A percentile compares a stretch with the other conserved stretches of the same genome.
phyloP scores from a whole-genome alignment of 441 rosid genomes.

The Erodium chrysanthum region DNA sequence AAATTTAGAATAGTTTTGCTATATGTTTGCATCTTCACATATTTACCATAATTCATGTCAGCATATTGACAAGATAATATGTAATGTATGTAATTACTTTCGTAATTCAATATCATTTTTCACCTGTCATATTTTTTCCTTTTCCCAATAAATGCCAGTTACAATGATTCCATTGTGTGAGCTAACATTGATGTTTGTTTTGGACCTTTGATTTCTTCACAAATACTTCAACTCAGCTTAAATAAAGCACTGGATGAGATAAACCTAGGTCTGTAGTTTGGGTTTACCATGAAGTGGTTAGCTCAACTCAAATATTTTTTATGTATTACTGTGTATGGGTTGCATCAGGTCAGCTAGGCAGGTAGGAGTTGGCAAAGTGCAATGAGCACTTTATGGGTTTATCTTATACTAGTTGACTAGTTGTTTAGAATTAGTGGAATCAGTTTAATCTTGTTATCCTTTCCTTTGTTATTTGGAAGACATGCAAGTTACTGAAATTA shows the following conservation, averaged over 20 bases:
- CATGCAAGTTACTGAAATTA: neutral
- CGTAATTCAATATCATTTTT: neutral
- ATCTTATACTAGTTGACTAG: too few species aligned
- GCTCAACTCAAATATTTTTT: neutral
- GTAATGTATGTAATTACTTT: neutral
- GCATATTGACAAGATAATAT: neutral
- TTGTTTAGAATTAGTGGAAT: neutral
- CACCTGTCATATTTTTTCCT: neutral
- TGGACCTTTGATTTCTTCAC: neutral
- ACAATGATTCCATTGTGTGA: neutral
- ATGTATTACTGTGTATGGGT: neutral
- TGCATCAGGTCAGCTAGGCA: neutral
- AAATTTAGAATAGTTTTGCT: neutral
- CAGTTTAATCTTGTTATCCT: neutral
- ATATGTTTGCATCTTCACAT: neutral
- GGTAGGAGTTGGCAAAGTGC: neutral
- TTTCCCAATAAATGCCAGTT: neutral
- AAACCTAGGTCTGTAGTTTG: neutral
- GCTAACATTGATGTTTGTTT: neutral
- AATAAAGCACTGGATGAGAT: neutral
- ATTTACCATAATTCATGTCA: neutral
- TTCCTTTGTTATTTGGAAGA: neutral
- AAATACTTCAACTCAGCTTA: neutral
- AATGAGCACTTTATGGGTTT: neutral
- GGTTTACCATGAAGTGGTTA: neutral